A percentile compares a stretch with the other conserved stretches of the same genome.
These are phyloP conservation scores for Eremothecium coryli DNA, from an alignment of 1,139 yeast species.

Conservation along the genomic window DNA sequence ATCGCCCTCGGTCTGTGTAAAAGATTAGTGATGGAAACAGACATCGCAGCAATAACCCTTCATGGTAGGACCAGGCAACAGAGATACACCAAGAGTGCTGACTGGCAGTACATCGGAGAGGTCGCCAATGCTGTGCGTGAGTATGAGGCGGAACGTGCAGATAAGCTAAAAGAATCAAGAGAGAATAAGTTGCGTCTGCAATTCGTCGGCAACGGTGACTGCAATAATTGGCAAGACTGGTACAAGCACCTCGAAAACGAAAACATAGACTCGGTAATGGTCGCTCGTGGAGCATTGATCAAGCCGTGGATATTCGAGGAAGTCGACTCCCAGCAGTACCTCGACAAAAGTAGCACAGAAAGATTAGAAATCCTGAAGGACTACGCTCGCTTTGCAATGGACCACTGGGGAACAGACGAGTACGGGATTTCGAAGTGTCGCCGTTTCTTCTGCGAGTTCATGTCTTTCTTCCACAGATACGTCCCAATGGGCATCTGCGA, in stretches of 20 bases:
- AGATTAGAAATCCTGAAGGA: constrained; percentile 64
- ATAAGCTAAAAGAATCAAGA: constrained; percentile 43
- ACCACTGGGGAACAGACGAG: constrained; percentile 98
- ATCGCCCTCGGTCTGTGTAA: constrained; percentile 71
- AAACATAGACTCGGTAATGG: constrained; percentile 89
- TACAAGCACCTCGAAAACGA: constrained; percentile 57
- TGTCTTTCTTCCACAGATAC: constrained; percentile 89
- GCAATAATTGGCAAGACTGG: constrained; percentile 84
- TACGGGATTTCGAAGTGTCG: constrained; percentile 85
- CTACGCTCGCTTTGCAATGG: constrained; percentile 72
- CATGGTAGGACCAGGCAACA: constrained; percentile 97
- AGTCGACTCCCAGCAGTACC: constrained; percentile 75
- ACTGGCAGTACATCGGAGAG: constrained; percentile 81
- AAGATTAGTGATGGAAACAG: constrained; percentile 65
- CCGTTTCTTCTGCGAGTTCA: constrained; percentile 86
- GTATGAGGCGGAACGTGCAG: constrained; percentile 38
- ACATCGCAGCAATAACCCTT: constrained; percentile 82
- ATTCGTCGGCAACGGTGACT: constrained; percentile 91
- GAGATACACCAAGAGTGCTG: constrained; percentile 81
- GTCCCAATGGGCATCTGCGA: constrained; percentile 91
- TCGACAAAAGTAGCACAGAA: constrained; percentile 86
- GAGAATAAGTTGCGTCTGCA: constrained; percentile 39
- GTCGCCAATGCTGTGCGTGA: constrained; percentile 62
- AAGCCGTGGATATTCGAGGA: constrained; percentile 99
- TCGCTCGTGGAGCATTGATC: constrained; percentile 94